phyloP scores from a whole-genome alignment of 179 eudicot genomes.

The Heliamphora pulchella region DNA sequence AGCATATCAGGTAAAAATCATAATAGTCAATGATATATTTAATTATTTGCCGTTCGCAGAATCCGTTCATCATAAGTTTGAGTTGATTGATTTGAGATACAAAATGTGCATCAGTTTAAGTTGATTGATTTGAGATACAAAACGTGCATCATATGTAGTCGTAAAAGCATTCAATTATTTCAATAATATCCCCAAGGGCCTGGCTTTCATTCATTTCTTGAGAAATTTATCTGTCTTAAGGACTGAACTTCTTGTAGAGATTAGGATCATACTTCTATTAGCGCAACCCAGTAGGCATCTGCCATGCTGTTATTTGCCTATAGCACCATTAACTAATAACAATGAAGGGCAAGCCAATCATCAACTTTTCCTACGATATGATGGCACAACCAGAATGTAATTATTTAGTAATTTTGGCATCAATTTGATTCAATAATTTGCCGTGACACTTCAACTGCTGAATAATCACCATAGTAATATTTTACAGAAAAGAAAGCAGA shows the following conservation, averaged over 20 bases:
- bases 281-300: not conserved
- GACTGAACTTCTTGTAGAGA: not conserved
- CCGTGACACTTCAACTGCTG: not conserved
- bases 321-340: conserved; percentile 6
- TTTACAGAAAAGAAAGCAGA: not conserved
- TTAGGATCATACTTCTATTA: not conserved
- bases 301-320: not conserved
- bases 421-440: conserved; percentile 4
- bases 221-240: conserved; percentile 4
- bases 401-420: not conserved
- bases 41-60: not conserved
- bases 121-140: not conserved
- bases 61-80: not conserved
- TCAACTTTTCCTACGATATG: not conserved
- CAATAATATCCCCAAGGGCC: not conserved
- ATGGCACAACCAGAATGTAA: not conserved
- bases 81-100: not conserved
- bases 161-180: conserved; percentile 1
- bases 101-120: not conserved
- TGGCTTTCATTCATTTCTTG: not conserved
- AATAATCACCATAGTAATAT: not conserved
- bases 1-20: conserved; percentile 9
- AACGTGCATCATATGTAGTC: not conserved
- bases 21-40: not conserved
- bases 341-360: not conserved